These are phyloP conservation scores for Botrytis medusae DNA, from an alignment of 2,329 filamentous ascomycete genomes.

Conservation along the genomic window DNA sequence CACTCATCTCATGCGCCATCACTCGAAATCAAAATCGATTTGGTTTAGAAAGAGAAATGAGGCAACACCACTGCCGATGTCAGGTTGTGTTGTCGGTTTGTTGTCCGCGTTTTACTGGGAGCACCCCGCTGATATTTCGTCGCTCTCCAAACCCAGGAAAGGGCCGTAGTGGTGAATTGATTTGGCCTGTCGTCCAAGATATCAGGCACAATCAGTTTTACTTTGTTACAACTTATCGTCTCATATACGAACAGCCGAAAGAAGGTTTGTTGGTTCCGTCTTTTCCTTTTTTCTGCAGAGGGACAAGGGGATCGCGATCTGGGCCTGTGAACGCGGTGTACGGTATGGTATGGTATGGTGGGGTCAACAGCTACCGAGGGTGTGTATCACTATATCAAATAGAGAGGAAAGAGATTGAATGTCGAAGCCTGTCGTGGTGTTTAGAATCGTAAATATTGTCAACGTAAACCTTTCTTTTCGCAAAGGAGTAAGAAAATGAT, in stretches of 20 bases:
- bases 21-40: conserved; percentile 21
- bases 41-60: conserved; percentile 8
- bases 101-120: conserved; percentile 17
- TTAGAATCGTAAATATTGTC: not conserved
- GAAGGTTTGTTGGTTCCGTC: not conserved
- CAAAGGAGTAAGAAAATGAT: not conserved
- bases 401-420: conserved; percentile 18
- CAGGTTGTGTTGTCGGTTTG: conserved; percentile 16
- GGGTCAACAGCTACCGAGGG: conserved; percentile 21
- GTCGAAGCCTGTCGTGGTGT: conserved; percentile 5
- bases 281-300: not conserved
- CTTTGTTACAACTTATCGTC: not conserved
- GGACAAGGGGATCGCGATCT: conserved; percentile 15
- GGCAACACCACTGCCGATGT: conserved; percentile 16
- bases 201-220: not conserved
- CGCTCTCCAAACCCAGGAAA: conserved; percentile 7
- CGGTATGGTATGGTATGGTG: conserved; percentile 20
- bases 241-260: not conserved
- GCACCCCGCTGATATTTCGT: conserved; percentile 18
- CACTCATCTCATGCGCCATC: conserved; percentile 44
- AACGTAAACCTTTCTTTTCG: not conserved
- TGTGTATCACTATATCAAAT: conserved; percentile 20
- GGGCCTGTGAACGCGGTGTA: conserved; percentile 19
- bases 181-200: not conserved
- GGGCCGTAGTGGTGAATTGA: not conserved